Evolutionary conservation across 257 asterid genomes (phyloP).

Genomic region (Solanum chiquidenum): DNA sequence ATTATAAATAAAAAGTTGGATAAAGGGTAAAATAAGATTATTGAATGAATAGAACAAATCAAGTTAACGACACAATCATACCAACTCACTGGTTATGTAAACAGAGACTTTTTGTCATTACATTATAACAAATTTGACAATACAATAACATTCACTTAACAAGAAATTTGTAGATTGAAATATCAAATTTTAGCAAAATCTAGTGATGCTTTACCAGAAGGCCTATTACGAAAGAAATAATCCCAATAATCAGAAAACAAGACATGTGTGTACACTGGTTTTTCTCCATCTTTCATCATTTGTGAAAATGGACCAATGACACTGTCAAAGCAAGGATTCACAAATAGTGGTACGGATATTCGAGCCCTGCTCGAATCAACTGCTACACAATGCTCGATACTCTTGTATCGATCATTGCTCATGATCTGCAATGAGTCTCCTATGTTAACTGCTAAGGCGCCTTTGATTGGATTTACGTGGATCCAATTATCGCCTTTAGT

Average conservation of each 20-base stretch:
- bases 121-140: background rate
- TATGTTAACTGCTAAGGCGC: constrained; percentile 37
- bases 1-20: background rate
- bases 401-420: constrained; percentile 44
- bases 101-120: background rate
- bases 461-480: constrained; percentile 33
- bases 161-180: background rate
- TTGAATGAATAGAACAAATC: background rate
- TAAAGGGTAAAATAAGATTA: background rate
- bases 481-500: constrained; percentile 22
- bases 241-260: constrained; percentile 34
- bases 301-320: constrained; percentile 33
- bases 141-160: background rate
- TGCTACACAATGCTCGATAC: constrained; percentile 44
- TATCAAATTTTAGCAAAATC: constrained; percentile 31
- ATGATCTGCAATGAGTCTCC: constrained; percentile 43
- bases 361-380: constrained; percentile 19
- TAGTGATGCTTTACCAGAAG: constrained; percentile 32
- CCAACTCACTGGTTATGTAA: background rate
- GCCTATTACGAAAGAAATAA: constrained; percentile 34
- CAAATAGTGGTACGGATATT: constrained; percentile 38
- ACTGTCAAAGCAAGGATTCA: constrained; percentile 22
- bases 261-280: constrained; percentile 24
- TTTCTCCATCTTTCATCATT: constrained; percentile 29
- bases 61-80: no score